Evolutionary conservation across 2,329 filamentous ascomycete species (phyloP), one percentile per base, ranked within the genome.

Genomic region (Neocatenulostroma microsporum): DNA sequence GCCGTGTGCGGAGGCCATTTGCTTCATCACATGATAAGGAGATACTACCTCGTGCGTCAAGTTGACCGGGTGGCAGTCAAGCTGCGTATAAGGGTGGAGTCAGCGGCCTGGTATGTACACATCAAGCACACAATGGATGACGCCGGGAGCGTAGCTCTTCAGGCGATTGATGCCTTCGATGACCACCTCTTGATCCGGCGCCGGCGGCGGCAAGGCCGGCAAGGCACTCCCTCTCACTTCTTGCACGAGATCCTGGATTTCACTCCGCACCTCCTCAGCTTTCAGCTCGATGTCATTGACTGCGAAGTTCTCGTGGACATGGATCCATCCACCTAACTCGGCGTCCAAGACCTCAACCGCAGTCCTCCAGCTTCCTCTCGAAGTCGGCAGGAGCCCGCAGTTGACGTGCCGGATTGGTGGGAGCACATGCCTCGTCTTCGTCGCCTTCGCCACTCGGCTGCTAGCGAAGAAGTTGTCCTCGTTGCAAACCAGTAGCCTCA

Each of bases 91-190:
- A 31, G 14, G 47, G 39, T 13, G 32, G 36, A 27, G n/a, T n/a
- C n/a, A n/a, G n/a, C n/a, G n/a, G n/a, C n/a, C n/a, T n/a, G n/a
- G n/a, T n/a, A 63, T 48, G 37, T 50, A 47, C 24, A 79, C 64
- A 55, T 79, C 74, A 49, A 77, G 66, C n/a, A 78, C 73, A 45
- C 67, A 74, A 59, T 78, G 74, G 60, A 74, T 66, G 2, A 79
- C 69, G 2, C 74, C 74, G 4, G 76, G 75, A 23, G 74, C 74
- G 58, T 74, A 78, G 34, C 69, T 74, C 58, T 78, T 79, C 30
- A 79, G 72, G 37, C 59, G 56, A 46, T 71, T 66, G 28, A 71
- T 55, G 47, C 70, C 61, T 10, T 62, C 59, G 45, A 68, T 59
- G 14, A 48, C 46, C 10, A 58, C 51, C 17, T 15, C 43, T 13